Evolutionary conservation across 768 basidiomycete species (phyloP), one percentile per base, ranked within the genome.

Genomic region (Omphalotus guepiniiformis): DNA sequence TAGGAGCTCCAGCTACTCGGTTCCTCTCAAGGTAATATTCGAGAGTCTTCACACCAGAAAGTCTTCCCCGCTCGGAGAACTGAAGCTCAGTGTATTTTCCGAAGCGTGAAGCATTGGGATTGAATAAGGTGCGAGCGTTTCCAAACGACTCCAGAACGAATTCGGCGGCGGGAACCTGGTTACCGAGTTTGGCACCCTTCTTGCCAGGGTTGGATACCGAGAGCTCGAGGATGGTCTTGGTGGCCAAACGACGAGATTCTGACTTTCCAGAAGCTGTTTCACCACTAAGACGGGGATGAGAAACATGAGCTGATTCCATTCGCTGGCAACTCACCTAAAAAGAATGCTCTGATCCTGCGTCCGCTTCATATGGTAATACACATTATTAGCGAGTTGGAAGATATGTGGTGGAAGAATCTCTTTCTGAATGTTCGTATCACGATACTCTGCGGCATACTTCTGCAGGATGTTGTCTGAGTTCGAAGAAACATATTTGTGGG

Each of bases 31-130:
- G 78, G 67, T 95, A 95, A 69, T 99, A 97, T 61, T 97, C 93
- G 53, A 98, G 82, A 0, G 93, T 94, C 66, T 98, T 98, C 62
- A 92, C 72, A 52, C 96, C 96, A 38, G 75, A 83, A 0, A 98
- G 69, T 3, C 93, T 78, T 6, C 94, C 94, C 18, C 88, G 85
- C 27, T 97, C 93, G 43, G 80, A 89, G 70, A 97, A 98, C 66
- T 98, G 96, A 0, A 99, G 78, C 61, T 99, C 96, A 37, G 93
- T 96, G 64, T 99, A 99, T 64, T 95, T 93, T 47, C 95, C 96
- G 61, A 95, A 96, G 39, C 93, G 86, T 25, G 96, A 97, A 12
- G 95, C 94, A 59, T 96, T 96, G 39, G 90, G 79, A 60, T 97
- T 96, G 70, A 90, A 86, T 47, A 92, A 79, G 1, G 92, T 92